Base-by-base conservation (phyloP, 1,284 basidiomycete species). In the Puccinia coronata region DNA sequence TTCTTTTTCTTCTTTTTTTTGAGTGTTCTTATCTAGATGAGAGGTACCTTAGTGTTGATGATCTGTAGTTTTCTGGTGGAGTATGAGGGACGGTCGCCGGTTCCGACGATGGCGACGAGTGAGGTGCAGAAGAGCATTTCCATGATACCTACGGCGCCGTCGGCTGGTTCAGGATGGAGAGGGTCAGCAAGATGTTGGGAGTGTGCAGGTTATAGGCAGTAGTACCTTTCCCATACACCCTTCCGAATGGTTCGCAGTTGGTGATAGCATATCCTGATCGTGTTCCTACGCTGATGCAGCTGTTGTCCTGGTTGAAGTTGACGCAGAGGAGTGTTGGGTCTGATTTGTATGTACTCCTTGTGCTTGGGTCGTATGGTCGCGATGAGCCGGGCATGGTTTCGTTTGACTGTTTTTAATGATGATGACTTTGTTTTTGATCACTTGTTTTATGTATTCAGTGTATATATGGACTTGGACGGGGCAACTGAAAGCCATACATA, bases 51-150 rank as follows among this genome's bases (percentile, higher is more conserved):
- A 14, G 96, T 99, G 86, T 99, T 99, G 76, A 98, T 94, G 82
- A 99, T 98, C 88, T 98, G 95, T 72, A 99, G 88, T 86, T 96
- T 94, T 25, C 96, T 89, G 92, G 92, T 76, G 92, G 91, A 59
- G 61, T 84, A 84, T 16, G 83, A 83, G 0, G 85, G 84, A 23
- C 84, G 82, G 87, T 98, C 95, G 12, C 94, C 93, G 0, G 94
- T 94, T 16, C 96, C 96, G 39, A 99, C 96, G 51, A 99, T 89
- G 0, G 96, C 96, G 76, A 99, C 95, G 82, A 99, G 90, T 12
- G 95, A 97, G 3, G 97, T 99, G 88, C 95, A 98, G 88, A 99
- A 99, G 82, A 99, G 89, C 96, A 99, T 99, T 87, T 99, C 96
- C 16, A 98, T 96, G 82, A 97, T 96, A 36, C 94, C 95, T 20